These are phyloP conservation scores for Fusarium piperis DNA, from an alignment of 2,329 filamentous ascomycete genomes.

Conservation along the genomic window DNA sequence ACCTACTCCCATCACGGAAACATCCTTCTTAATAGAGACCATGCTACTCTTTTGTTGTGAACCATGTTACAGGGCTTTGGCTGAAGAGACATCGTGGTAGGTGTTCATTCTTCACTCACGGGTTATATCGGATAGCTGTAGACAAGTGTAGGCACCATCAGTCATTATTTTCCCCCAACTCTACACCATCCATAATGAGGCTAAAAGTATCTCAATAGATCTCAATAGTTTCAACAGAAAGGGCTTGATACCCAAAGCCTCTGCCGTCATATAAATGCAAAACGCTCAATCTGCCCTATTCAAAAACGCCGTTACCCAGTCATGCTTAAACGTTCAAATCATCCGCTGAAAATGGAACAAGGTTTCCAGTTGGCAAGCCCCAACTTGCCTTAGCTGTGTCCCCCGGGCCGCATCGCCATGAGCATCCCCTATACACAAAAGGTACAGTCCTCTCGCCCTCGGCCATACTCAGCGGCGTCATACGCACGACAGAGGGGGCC, in stretches of 20 bases:
- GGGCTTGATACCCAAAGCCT: neutral
- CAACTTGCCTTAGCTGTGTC: conserved; percentile 22
- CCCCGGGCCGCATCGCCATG: conserved; percentile 58
- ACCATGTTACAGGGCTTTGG: neutral
- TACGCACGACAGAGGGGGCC: conserved; percentile 12
- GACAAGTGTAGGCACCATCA: neutral
- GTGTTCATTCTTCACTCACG: neutral
- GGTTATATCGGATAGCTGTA: neutral
- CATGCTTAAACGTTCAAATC: conserved; percentile 7
- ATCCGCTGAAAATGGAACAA: conserved; percentile 13
- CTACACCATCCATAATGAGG: neutral
- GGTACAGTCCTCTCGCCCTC: conserved; percentile 54
- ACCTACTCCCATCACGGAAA: neutral
- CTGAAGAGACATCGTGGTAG: neutral
- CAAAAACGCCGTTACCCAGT: conserved; percentile 16
- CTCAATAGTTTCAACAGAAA: neutral
- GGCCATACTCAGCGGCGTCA: conserved; percentile 43
- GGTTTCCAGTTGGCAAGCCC: conserved; percentile 33
- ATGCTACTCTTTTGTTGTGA: neutral
- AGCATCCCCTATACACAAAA: conserved; percentile 60
- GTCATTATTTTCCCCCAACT: neutral
- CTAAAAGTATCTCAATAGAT: neutral
- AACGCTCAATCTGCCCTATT: conserved; percentile 22
- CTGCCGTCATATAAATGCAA: neutral
- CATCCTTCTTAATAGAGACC: neutral